These are phyloP conservation scores for Bertia moriformis DNA, from an alignment of 2,329 filamentous ascomycete species.

Conservation along the genomic window DNA sequence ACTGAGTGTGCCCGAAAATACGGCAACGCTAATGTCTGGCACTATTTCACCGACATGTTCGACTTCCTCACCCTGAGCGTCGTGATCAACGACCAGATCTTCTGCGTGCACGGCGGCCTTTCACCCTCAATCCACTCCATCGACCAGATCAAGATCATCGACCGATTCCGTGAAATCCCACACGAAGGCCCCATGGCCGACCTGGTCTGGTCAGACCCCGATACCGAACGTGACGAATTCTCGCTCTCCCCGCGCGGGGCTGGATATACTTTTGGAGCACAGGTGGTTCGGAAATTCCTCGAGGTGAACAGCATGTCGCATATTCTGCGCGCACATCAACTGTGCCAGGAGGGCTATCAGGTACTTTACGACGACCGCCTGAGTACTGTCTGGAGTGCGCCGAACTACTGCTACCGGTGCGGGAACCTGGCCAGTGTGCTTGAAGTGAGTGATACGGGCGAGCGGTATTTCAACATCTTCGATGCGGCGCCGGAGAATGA, in stretches of 20 bases:
- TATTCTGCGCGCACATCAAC: conserved; percentile 91
- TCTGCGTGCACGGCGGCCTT: conserved; percentile 88
- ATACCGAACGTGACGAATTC: conserved; percentile 95
- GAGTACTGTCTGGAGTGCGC: conserved; percentile 95
- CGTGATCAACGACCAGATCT: conserved; percentile 97
- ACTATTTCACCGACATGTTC: conserved; percentile 99
- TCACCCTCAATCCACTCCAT: conserved; percentile 91
- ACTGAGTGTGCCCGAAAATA: conserved; percentile 97
- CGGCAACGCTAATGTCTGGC: conserved; percentile 96
- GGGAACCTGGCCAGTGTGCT: conserved; percentile 95
- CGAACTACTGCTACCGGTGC: conserved; percentile 89
- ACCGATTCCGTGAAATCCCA: conserved; percentile 94
- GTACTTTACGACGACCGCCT: conserved; percentile 88
- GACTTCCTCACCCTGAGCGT: conserved; percentile 93
- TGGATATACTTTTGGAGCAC: conserved; percentile 92
- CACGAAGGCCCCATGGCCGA: conserved; percentile 99
- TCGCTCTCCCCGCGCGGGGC: conserved; percentile 83
- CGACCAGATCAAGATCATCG: conserved; percentile 98
- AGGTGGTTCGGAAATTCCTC: conserved; percentile 95
- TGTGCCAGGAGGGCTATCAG: conserved; percentile 96
- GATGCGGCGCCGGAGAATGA: conserved; percentile 94
- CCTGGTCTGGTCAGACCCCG: conserved; percentile 93
- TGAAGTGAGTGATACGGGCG: conserved; percentile 84
- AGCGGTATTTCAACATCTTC: conserved; percentile 95
- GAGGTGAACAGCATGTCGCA: conserved; percentile 96